A percentile compares a stretch with the other conserved stretches of the same genome.
Evolutionary conservation across 805 yeast species (phyloP).

Genomic region (Zygosaccharomyces lentus): DNA sequence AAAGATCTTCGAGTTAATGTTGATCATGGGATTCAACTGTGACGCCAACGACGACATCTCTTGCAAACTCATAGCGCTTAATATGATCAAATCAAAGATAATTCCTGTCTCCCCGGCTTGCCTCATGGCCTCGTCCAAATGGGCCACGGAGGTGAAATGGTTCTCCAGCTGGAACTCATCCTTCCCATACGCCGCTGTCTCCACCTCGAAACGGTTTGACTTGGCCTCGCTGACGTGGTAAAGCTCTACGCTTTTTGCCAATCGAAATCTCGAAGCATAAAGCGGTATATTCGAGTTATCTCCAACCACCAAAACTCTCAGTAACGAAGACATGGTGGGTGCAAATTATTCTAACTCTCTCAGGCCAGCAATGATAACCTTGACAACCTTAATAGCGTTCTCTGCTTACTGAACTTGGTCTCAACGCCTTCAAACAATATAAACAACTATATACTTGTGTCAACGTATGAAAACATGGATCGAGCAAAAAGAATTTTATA

Average conservation of each 20-base stretch:
- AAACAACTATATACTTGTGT: background rate
- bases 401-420: background rate
- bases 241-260: slow-evolving; percentile 35
- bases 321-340: slow-evolving; percentile 15
- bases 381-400: background rate
- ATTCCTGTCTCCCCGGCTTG: slow-evolving; percentile 8
- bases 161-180: slow-evolving; percentile 24
- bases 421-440: background rate
- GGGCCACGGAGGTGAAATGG: slow-evolving; percentile 27
- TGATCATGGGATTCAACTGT: slow-evolving; percentile 37
- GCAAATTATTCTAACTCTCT: background rate
- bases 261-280: slow-evolving; percentile 33
- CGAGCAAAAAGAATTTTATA: slow-evolving; percentile 5
- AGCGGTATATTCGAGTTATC: slow-evolving; percentile 31
- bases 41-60: slow-evolving; percentile 44
- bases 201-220: slow-evolving; percentile 22
- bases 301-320: slow-evolving; percentile 31
- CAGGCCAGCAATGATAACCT: background rate
- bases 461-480: background rate
- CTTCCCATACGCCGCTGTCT: slow-evolving; percentile 28
- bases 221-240: slow-evolving; percentile 30
- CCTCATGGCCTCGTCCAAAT: slow-evolving; percentile 13
- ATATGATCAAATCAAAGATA: slow-evolving; percentile 42
- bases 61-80: slow-evolving; percentile 48
- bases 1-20: slow-evolving; percentile 48